Conservation (phyloP, 176 grass and related monocot species). For the Rhynchospora pubera region DNA sequence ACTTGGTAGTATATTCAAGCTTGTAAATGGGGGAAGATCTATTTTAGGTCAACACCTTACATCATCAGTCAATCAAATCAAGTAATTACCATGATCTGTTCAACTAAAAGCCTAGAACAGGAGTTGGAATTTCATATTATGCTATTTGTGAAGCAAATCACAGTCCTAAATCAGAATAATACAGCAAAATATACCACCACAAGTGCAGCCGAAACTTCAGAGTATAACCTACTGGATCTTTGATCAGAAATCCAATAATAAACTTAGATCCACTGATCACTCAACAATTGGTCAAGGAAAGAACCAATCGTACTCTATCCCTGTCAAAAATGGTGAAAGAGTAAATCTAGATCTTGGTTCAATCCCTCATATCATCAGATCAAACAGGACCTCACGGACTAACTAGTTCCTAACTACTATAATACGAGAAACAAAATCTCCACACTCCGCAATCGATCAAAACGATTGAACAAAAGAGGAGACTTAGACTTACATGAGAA, state of each 20-base stretch:
- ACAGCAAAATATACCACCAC: neutral
- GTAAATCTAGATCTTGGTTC: neutral
- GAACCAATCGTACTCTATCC: neutral
- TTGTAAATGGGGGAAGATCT: neutral
- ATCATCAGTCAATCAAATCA: neutral
- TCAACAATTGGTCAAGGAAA: neutral
- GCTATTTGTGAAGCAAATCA: neutral
- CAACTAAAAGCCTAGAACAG: neutral
- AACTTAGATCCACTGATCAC: neutral
- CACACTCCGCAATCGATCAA: neutral
- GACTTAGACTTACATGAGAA: slow-evolving; percentile 63
- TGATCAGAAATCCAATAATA: neutral
- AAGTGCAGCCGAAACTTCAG: neutral
- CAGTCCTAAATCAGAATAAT: neutral
- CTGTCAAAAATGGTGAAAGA: neutral
- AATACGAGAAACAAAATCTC: neutral
- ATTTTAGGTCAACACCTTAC: neutral
- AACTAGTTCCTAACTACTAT: neutral
- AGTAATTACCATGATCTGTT: neutral
- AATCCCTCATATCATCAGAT: neutral
- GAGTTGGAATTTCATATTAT: neutral
- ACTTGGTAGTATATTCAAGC: neutral
- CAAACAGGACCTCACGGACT: neutral
- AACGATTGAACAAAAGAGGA: neutral
- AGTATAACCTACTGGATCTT: neutral